phyloP scores from a whole-genome alignment of 306 rosid species.

The Erythrophleum fordii region DNA sequence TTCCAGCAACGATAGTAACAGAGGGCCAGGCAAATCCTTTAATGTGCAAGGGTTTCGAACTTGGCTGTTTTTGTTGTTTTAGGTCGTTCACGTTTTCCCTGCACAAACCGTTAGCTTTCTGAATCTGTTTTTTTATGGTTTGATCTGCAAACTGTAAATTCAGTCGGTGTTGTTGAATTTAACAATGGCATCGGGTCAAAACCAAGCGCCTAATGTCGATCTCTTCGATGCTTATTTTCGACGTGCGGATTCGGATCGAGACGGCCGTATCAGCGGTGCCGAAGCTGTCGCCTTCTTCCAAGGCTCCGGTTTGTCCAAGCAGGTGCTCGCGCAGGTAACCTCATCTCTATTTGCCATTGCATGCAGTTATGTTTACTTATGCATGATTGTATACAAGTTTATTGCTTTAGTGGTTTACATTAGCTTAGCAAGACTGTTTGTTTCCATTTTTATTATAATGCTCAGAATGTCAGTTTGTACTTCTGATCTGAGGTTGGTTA shows the following conservation, averaged over 20 bases:
- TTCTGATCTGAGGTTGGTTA: neutral
- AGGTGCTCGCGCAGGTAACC: constrained; percentile 87
- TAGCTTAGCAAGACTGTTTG: constrained; percentile 13
- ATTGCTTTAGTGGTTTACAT: constrained; percentile 29
- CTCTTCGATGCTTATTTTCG: constrained; percentile 95
- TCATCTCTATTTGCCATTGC: neutral
- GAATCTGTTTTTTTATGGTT: constrained; percentile 37
- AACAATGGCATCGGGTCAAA: constrained; percentile 72
- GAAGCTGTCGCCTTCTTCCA: constrained; percentile 97
- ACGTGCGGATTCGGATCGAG: constrained; percentile 96
- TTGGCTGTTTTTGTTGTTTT: constrained; percentile 21
- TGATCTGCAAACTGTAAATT: constrained; percentile 55
- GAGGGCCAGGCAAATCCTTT: constrained; percentile 19
- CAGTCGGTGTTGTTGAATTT: constrained; percentile 45
- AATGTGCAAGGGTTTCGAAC: constrained; percentile 38
- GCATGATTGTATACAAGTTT: constrained; percentile 24
- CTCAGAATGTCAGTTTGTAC: neutral
- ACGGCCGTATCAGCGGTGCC: constrained; percentile 90
- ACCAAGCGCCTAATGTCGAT: constrained; percentile 79
- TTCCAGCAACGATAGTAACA: neutral
- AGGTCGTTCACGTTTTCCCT: neutral
- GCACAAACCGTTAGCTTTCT: constrained; percentile 12
- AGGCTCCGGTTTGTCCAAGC: constrained; percentile 85
- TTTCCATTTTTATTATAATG: neutral
- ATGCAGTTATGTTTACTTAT: neutral